phyloP scores from a whole-genome alignment of 345 rosid species.

The Arabidopsis thaliana region TAIR10.1 NC_003076.8:4483501-4484000 shows the following conservation, averaged over 20 bases:
- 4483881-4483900: conserved; percentile 34
- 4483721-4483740: conserved; percentile 43
- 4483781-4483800: conserved; percentile 31
- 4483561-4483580: neutral
- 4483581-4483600: conserved; percentile 3
- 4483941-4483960: conserved; percentile 34
- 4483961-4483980: conserved; percentile 15
- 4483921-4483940: conserved; percentile 38
- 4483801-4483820: conserved; percentile 20
- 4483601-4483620: neutral
- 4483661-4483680: neutral
- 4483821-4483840: conserved; percentile 6
- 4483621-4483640: neutral
- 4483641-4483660: neutral
- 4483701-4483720: conserved; percentile 25
- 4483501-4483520: conserved; percentile 26
- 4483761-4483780: conserved; percentile 61
- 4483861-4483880: conserved; percentile 34
- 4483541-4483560: neutral
- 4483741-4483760: conserved; percentile 47
- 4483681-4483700: neutral
- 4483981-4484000: conserved; percentile 18
- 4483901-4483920: conserved; percentile 45
- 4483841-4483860: conserved; percentile 27
- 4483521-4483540: neutral